Base-by-base conservation (phyloP, 2,329 filamentous ascomycete genomes). In the Venturiaceae sp. region DNA sequence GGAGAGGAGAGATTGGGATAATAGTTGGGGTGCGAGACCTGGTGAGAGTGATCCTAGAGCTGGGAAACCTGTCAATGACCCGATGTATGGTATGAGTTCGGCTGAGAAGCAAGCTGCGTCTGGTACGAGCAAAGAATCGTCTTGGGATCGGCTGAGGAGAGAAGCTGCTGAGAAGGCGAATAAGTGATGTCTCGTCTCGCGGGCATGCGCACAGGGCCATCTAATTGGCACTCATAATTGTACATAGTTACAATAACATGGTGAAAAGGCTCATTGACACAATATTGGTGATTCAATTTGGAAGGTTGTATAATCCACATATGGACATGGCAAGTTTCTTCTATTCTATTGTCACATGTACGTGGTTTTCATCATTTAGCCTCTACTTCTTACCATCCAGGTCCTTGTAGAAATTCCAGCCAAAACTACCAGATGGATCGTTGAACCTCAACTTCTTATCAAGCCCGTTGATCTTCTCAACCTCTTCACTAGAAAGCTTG, bases 401-500 rank as follows among this genome's bases (percentile, higher is more conserved):
- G 67, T 83, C 82, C 1, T 66, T 63, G 63, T 82, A 86, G 63
- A 84, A 83, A 7, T 81, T 71, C 68, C 78, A 82, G 3, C 80
- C 77, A 71, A 85, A 86, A 23, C 70, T 72, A 6, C 66, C 71
- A 46, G 75, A 80, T 4, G 81, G 77, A 66, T 86, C 82, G 58
- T 85, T 86, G 66, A 86, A 85, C 44, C 83, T 72, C 63, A 83
- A 50, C 69, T 84, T 84, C 71, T 79, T 83, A 66, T 86, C 82
- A 6, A 92, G 79, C 66, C 74, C 80, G 66, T 83, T 83, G 54
- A 95, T 77, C 72, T 81, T 77, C 65, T 80, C 78, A 53, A 92
- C 71, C 75, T 95, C 90, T 53, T 89, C 88, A 3, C 81, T 80
- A 2, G 81, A 85, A 72, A 95, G 74, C 60, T 82, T 77, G 83